Evolutionary conservation across 176 grass and related monocot genomes (phyloP).

Genomic region (Carex scoparia): DNA sequence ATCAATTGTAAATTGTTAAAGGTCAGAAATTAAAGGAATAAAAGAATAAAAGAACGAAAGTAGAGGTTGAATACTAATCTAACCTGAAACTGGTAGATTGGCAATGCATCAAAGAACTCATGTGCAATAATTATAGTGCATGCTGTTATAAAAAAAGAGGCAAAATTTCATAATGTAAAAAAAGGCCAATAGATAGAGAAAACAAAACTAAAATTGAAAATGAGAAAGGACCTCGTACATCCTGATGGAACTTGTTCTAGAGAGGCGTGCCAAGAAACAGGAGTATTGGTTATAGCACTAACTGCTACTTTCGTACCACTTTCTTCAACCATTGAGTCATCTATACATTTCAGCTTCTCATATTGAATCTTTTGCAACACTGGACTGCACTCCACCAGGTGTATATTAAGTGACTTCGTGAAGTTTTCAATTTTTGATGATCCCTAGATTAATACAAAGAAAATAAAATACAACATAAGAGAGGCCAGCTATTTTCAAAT

Average conservation of each 20-base stretch:
- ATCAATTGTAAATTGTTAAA: background rate
- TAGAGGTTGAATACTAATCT: conserved; percentile 13
- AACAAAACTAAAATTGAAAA: conserved; percentile 24
- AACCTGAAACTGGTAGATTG: conserved; percentile 95
- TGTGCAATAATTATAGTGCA: conserved; percentile 83
- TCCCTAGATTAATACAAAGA: conserved; percentile 43
- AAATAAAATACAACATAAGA: conserved; percentile 12
- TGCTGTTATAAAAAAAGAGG: conserved; percentile 34
- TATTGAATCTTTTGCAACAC: conserved; percentile 71
- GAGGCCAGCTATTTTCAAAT: background rate
- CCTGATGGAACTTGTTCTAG: conserved; percentile 89
- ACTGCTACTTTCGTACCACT: conserved; percentile 45
- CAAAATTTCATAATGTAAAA: conserved; percentile 16
- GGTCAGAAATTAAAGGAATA: conserved; percentile 10
- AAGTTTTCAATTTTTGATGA: conserved; percentile 75
- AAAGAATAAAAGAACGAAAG: background rate
- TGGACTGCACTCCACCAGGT: conserved; percentile 92
- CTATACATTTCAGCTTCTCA: conserved; percentile 64
- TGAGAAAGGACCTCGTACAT: conserved; percentile 53
- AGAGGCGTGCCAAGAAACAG: conserved; percentile 66
- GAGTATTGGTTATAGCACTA: conserved; percentile 57
- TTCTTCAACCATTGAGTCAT: conserved; percentile 33
- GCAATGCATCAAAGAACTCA: conserved; percentile 94
- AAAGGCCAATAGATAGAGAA: background rate
- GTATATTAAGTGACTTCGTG: conserved; percentile 65